These are phyloP conservation scores for Piloderma croceum DNA, from an alignment of 768 basidiomycete genomes.

Conservation along the genomic window DNA sequence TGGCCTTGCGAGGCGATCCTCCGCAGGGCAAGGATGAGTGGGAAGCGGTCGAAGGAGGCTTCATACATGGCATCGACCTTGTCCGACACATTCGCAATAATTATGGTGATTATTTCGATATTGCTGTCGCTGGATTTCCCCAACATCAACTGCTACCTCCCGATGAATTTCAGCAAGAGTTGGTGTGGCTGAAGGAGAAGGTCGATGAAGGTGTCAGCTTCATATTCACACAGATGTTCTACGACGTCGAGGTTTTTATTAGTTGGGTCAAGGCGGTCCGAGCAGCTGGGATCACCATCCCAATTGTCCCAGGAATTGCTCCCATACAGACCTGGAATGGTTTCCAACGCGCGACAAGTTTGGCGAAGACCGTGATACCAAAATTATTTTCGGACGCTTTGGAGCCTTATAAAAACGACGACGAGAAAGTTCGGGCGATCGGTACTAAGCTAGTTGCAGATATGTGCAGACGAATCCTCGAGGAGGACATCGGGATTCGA, in stretches of 20 bases:
- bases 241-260: slow-evolving; percentile 88
- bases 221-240: slow-evolving; percentile 99
- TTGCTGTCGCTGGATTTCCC: slow-evolving; percentile 91
- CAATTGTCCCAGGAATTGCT: slow-evolving; percentile 90
- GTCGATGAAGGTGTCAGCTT: slow-evolving; percentile 85
- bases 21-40: slow-evolving; percentile 84
- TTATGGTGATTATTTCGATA: slow-evolving; percentile 92
- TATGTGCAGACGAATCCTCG: slow-evolving; percentile 85
- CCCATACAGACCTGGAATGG: slow-evolving; percentile 97
- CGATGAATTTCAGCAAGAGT: slow-evolving; percentile 71
- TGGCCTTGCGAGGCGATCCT: slow-evolving; percentile 91
- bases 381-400: slow-evolving; percentile 67
- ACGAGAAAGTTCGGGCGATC: slow-evolving; percentile 86
- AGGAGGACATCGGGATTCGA: slow-evolving; percentile 72
- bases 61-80: slow-evolving; percentile 87
- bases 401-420: slow-evolving; percentile 85
- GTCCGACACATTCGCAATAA: slow-evolving; percentile 78
- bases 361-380: slow-evolving; percentile 78
- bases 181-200: slow-evolving; percentile 85
- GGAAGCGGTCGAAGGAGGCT: slow-evolving; percentile 89
- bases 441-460: slow-evolving; percentile 94
- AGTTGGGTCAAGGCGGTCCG: slow-evolving; percentile 83
- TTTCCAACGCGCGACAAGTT: slow-evolving; percentile 75
- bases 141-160: slow-evolving; percentile 70
- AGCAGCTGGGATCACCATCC: slow-evolving; percentile 80